Conservation (phyloP, 2,329 filamentous ascomycete species). For the Sporothrix luriei region DNA sequence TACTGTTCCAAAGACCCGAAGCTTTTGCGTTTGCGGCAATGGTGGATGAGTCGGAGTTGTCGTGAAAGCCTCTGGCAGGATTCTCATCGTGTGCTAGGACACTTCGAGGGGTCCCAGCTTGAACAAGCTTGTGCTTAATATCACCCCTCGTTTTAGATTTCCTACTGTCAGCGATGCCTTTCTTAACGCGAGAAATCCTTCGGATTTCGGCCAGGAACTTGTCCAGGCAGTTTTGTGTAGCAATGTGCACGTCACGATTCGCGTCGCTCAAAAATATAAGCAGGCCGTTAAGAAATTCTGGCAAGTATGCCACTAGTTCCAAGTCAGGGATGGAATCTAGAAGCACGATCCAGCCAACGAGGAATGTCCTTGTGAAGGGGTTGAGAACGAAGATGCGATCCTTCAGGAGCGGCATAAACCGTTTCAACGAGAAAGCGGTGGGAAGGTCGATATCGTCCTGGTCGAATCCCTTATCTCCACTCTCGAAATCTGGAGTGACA, state of each 20-base stretch:
- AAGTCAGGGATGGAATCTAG: slow-evolving; percentile 96
- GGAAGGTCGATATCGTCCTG: slow-evolving; percentile 58
- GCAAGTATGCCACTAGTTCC: slow-evolving; percentile 88
- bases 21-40: slow-evolving; percentile 45
- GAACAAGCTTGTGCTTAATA: slow-evolving; percentile 63
- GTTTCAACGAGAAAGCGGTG: slow-evolving; percentile 86
- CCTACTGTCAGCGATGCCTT: slow-evolving; percentile 84
- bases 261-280: slow-evolving; percentile 90
- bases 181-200: slow-evolving; percentile 88
- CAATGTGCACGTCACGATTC: slow-evolving; percentile 91
- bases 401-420: slow-evolving; percentile 90
- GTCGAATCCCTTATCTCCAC: slow-evolving; percentile 49
- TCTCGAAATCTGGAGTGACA: slow-evolving; percentile 55
- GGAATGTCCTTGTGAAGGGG: slow-evolving; percentile 89
- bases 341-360: slow-evolving; percentile 93
- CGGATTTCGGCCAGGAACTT: slow-evolving; percentile 92
- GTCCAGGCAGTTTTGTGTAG: slow-evolving; percentile 85
- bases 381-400: slow-evolving; percentile 94
- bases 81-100: slow-evolving; percentile 61
- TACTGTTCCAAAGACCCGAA: not conserved
- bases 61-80: slow-evolving; percentile 54
- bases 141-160: slow-evolving; percentile 62
- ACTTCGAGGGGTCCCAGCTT: slow-evolving; percentile 68
- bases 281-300: slow-evolving; percentile 85
- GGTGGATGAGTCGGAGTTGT: slow-evolving; percentile 56